Percentiles rank a stretch among this genome's conserved stretches.
Evolutionary conservation across 495 filamentous ascomycete genomes (phyloP).

Genomic region (Pyrenopolyporus hunteri): DNA sequence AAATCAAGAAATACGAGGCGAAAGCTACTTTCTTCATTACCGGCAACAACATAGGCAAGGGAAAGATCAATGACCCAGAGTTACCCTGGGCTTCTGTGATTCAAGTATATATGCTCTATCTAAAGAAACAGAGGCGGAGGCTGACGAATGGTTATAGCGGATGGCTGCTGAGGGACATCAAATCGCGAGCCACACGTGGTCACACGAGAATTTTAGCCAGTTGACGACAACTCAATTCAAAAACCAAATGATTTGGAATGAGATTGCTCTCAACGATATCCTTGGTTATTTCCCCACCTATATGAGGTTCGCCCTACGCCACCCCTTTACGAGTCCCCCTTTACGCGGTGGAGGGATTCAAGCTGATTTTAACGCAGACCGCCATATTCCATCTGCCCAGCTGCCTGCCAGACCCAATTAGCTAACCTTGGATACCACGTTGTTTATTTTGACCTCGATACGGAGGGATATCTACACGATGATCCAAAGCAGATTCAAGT

Average conservation of each 20-base stretch:
- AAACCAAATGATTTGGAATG: conserved; percentile 77
- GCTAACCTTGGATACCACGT: conserved; percentile 75
- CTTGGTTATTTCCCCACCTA: conserved; percentile 84
- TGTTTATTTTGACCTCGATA: conserved; percentile 78
- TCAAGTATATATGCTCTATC: conserved; percentile 43
- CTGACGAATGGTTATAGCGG: conserved; percentile 52
- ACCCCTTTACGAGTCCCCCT: background rate
- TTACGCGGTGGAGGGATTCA: background rate
- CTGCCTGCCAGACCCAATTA: conserved; percentile 65
- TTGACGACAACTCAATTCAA: conserved; percentile 61
- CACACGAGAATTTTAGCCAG: conserved; percentile 72
- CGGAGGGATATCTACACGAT: conserved; percentile 75
- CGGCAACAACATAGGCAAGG: conserved; percentile 76
- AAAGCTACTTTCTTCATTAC: conserved; percentile 84
- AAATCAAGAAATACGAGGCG: conserved; percentile 59
- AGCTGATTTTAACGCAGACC: conserved; percentile 52
- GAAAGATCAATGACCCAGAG: conserved; percentile 66
- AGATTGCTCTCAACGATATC: conserved; percentile 79
- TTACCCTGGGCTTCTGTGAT: conserved; percentile 67
- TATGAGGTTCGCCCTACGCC: conserved; percentile 59
- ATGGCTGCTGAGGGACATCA: conserved; percentile 77
- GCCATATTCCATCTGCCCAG: conserved; percentile 75
- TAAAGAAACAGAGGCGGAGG: background rate
- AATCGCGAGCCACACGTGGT: conserved; percentile 85
- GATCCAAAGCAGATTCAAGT: conserved; percentile 64